A percentile compares a stretch with the other conserved stretches of the same genome.
These are phyloP conservation scores for Podospora pseudopauciseta DNA, from an alignment of 495 filamentous ascomycete genomes.

Conservation along the genomic window DNA sequence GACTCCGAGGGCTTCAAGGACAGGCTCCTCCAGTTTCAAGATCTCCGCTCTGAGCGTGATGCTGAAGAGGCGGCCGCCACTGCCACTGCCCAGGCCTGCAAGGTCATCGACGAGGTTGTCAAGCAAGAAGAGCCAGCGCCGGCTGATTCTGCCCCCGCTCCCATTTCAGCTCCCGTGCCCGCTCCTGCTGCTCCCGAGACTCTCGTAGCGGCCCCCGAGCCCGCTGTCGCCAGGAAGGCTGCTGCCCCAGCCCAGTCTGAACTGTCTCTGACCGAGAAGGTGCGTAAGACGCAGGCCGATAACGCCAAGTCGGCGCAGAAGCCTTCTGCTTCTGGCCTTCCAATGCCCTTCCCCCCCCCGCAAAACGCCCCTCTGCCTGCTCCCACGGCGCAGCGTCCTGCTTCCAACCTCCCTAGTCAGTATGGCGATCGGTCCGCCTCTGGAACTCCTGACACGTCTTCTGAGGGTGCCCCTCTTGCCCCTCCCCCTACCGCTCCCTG, in stretches of 20 bases:
- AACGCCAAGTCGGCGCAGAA: constrained; percentile 60
- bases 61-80: constrained; percentile 35
- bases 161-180: background rate
- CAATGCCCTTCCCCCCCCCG: constrained; percentile 69
- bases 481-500: constrained; percentile 80
- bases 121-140: constrained; percentile 15
- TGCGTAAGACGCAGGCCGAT: constrained; percentile 67
- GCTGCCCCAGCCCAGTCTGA: constrained; percentile 14
- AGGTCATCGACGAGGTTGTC: constrained; percentile 17
- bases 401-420: constrained; percentile 78
- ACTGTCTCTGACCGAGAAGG: constrained; percentile 80
- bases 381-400: constrained; percentile 77
- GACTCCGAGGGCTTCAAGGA: constrained; percentile 51
- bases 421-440: constrained; percentile 68
- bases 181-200: constrained; percentile 2
- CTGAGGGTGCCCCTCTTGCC: constrained; percentile 38
- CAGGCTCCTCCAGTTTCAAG: constrained; percentile 53
- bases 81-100: constrained; percentile 11
- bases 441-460: constrained; percentile 60
- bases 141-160: background rate
- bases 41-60: constrained; percentile 56
- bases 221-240: constrained; percentile 15
- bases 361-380: constrained; percentile 77
- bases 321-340: constrained; percentile 56
- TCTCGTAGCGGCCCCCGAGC: background rate